These are phyloP conservation scores for Rugosomyces carneus DNA, from an alignment of 1,284 basidiomycete species.

Conservation along the genomic window DNA sequence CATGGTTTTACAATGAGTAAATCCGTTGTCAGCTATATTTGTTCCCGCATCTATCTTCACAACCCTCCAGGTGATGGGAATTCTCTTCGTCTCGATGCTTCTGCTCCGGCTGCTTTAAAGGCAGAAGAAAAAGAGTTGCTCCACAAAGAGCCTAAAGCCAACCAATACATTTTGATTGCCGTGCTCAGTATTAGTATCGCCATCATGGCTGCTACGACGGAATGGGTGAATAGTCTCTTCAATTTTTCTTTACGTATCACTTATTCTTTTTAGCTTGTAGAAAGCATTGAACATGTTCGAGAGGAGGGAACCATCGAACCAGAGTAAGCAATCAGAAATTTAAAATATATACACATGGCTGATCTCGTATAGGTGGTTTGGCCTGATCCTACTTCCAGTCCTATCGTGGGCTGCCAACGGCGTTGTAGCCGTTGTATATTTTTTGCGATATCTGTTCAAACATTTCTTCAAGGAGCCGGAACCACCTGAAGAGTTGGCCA, in stretches of 20 bases:
- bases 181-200: conserved; percentile 48
- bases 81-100: conserved; percentile 32
- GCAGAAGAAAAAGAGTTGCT: conserved; percentile 37
- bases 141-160: conserved; percentile 46
- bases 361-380: conserved; percentile 50
- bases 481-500: conserved; percentile 45
- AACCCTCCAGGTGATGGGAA: conserved; percentile 60
- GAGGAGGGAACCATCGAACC: conserved; percentile 34
- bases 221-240: conserved; percentile 43
- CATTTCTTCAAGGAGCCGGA: conserved; percentile 31
- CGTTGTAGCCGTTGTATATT: conserved; percentile 47
- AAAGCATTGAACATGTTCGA: conserved; percentile 51
- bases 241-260: background rate
- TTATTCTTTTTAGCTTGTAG: conserved; percentile 43
- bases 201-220: conserved; percentile 60
- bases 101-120: conserved; percentile 40
- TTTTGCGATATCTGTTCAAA: conserved; percentile 32
- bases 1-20: background rate
- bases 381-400: conserved; percentile 60
- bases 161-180: conserved; percentile 51
- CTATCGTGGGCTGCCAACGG: conserved; percentile 68
- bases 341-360: conserved; percentile 1
- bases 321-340: conserved; percentile 35
- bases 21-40: conserved; percentile 42
- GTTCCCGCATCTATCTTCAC: conserved; percentile 60